A percentile compares a stretch with the other conserved stretches of the same genome.
These are phyloP conservation scores for Mycena galericulata DNA, from an alignment of 768 basidiomycete species.

Conservation along the genomic window DNA sequence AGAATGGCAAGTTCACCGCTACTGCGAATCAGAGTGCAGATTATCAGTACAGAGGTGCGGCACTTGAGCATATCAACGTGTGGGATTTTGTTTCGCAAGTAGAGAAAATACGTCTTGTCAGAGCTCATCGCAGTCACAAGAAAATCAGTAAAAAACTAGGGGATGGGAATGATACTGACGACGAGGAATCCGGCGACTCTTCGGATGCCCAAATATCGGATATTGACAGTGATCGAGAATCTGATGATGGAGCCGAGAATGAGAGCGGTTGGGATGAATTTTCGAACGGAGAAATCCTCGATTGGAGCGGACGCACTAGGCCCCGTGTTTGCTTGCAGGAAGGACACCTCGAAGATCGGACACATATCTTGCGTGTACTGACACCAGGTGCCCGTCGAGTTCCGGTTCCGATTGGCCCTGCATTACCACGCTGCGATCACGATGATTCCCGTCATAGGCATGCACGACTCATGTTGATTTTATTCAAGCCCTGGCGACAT, in stretches of 20 bases:
- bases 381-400: neutral
- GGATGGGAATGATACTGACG: neutral
- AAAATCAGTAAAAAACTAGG: too few relatives aligned
- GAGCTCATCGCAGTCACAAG: neutral
- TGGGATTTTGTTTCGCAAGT: constrained; percentile 11
- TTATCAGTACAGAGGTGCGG: neutral
- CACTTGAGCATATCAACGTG: neutral
- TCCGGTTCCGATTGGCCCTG: constrained; percentile 1
- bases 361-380: neutral
- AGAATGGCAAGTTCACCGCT: too few relatives aligned
- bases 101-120: neutral
- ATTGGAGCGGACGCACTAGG: neutral
- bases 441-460: neutral
- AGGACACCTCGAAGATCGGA: neutral
- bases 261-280: neutral
- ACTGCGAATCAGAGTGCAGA: constrained; percentile 10
- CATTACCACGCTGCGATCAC: neutral
- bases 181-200: neutral
- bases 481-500: constrained; percentile 42
- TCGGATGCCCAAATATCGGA: too few relatives aligned
- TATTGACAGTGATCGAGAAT: too few relatives aligned
- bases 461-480: constrained; percentile 37
- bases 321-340: neutral
- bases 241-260: neutral
- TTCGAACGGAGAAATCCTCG: neutral